Conservation (phyloP, 2,329 filamentous ascomycete species). For the Alternaria sp. region DNA sequence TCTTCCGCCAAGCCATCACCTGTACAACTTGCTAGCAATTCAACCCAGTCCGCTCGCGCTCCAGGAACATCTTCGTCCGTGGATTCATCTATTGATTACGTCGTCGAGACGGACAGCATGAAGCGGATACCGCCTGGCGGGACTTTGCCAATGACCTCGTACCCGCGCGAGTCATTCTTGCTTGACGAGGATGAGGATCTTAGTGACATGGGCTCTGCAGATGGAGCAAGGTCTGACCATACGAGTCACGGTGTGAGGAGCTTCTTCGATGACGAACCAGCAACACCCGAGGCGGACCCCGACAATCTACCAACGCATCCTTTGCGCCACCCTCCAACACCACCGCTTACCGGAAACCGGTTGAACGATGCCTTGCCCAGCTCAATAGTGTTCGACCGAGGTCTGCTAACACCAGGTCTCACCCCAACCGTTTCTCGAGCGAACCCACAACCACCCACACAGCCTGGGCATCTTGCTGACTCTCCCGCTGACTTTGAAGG, state of each 20-base stretch:
- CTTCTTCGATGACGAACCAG: slow-evolving; percentile 60
- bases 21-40: slow-evolving; percentile 34
- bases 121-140: slow-evolving; percentile 57
- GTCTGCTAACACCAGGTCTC: slow-evolving; percentile 50
- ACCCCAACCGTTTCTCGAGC: slow-evolving; percentile 46
- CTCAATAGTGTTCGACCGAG: slow-evolving; percentile 46
- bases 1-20: slow-evolving; percentile 55
- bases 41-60: slow-evolving; percentile 25
- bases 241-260: slow-evolving; percentile 55
- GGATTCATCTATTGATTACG: slow-evolving; percentile 60
- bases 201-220: slow-evolving; percentile 63
- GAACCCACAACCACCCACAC: slow-evolving; percentile 34
- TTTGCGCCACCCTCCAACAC: slow-evolving; percentile 54
- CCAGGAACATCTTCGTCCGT: slow-evolving; percentile 46
- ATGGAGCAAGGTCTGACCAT: slow-evolving; percentile 56
- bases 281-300: slow-evolving; percentile 45
- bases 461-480: slow-evolving; percentile 28
- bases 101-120: slow-evolving; percentile 62
- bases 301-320: slow-evolving; percentile 43
- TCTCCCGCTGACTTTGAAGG: slow-evolving; percentile 35
- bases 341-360: slow-evolving; percentile 53
- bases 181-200: slow-evolving; percentile 64
- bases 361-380: slow-evolving; percentile 36
- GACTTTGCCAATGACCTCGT: slow-evolving; percentile 50
- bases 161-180: slow-evolving; percentile 57